Evolutionary conservation across 2,329 filamentous ascomycete genomes (phyloP).

Genomic region (Fonsecaea pedrosoi): DNA sequence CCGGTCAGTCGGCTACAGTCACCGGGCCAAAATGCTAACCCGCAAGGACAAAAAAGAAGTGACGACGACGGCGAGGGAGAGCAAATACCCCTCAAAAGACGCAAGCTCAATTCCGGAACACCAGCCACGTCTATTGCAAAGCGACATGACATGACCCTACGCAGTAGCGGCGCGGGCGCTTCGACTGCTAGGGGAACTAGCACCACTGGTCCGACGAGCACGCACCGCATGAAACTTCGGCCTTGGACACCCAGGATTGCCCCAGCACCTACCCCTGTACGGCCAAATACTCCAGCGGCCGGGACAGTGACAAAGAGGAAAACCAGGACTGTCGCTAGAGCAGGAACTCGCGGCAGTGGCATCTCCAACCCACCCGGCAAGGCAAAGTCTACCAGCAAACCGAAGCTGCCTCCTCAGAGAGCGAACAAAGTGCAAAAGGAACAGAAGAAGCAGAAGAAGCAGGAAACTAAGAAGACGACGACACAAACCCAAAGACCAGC

Average conservation of each 20-base stretch:
- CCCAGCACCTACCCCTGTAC: background rate
- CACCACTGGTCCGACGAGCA: background rate
- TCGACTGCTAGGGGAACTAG: background rate
- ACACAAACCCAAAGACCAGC: background rate
- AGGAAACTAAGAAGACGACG: background rate
- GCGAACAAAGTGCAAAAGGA: slow-evolving; percentile 1
- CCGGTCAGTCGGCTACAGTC: background rate
- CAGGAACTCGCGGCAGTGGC: background rate
- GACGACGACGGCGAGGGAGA: background rate
- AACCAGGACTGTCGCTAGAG: background rate
- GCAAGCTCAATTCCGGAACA: background rate
- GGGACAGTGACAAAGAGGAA: slow-evolving; percentile 4
- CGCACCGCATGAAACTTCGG: slow-evolving; percentile 1
- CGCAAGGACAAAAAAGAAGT: background rate
- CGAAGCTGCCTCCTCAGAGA: background rate
- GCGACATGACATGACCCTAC: background rate
- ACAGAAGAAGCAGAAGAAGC: slow-evolving; percentile 2
- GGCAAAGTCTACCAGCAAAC: background rate
- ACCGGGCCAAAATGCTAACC: background rate
- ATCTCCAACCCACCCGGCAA: background rate
- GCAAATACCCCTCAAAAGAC: background rate
- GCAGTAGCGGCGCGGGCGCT: background rate
- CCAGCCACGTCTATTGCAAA: background rate
- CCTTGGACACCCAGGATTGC: background rate
- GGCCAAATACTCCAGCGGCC: background rate